Evolutionary conservation across 1,284 basidiomycete genomes (phyloP).

Genomic region (Lentinula novae-zelandiae): DNA sequence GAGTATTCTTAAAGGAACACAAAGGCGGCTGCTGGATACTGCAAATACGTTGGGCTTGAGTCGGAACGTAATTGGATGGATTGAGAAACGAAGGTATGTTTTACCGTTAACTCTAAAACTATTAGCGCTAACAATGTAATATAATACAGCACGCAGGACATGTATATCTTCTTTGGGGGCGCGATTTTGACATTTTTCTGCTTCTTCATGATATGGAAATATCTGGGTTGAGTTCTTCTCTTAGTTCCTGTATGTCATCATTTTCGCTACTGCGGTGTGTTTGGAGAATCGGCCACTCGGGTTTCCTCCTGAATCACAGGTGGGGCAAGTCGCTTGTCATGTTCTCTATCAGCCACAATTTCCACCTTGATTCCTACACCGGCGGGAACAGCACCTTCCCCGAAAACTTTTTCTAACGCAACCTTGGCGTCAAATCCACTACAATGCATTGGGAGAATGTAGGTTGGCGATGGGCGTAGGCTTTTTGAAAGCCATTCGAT

Average conservation of each 20-base stretch:
- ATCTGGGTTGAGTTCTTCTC: slow-evolving; percentile 62
- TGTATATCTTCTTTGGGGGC: slow-evolving; percentile 85
- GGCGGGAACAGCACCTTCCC: slow-evolving; percentile 70
- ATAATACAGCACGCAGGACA: slow-evolving; percentile 77
- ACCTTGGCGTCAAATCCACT: slow-evolving; percentile 72
- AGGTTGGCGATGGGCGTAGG: slow-evolving; percentile 60
- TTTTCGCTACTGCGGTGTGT: too few species aligned
- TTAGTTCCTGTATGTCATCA: background rate
- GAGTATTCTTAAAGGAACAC: slow-evolving; percentile 89
- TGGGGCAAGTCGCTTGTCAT: slow-evolving; percentile 33
- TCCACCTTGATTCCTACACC: slow-evolving; percentile 69
- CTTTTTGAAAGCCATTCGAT: slow-evolving; percentile 63
- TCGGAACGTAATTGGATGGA: slow-evolving; percentile 91
- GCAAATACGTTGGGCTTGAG: slow-evolving; percentile 92
- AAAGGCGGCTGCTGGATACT: slow-evolving; percentile 76
- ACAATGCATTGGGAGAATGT: slow-evolving; percentile 81
- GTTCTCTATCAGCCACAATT: slow-evolving; percentile 37
- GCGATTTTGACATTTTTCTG: slow-evolving; percentile 85
- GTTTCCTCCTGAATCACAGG: slow-evolving; percentile 5
- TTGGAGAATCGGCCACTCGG: background rate
- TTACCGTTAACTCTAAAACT: background rate
- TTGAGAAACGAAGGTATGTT: slow-evolving; percentile 81
- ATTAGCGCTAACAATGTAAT: background rate
- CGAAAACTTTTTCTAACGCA: slow-evolving; percentile 63
- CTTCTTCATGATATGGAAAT: slow-evolving; percentile 89